Evolutionary conservation across 495 filamentous ascomycete species (phyloP).

Genomic region (Xylaria scruposa): DNA sequence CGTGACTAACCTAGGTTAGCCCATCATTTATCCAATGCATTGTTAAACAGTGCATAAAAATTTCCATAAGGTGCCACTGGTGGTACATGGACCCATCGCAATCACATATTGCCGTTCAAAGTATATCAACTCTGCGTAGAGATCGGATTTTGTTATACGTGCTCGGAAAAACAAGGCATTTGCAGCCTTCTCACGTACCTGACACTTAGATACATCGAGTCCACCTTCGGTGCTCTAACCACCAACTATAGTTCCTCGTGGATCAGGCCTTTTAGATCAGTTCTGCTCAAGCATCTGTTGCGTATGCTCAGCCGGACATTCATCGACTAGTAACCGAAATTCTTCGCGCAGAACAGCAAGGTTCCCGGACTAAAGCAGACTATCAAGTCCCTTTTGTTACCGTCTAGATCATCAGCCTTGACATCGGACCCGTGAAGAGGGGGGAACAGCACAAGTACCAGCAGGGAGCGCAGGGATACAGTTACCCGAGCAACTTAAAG

Average conservation of each 20-base stretch:
- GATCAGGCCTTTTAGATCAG: background rate
- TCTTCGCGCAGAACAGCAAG: background rate
- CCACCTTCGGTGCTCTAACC: too few species aligned
- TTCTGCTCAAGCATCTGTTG: background rate
- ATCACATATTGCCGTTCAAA: background rate
- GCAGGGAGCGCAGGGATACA: background rate
- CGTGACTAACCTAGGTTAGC: background rate
- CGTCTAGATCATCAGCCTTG: background rate
- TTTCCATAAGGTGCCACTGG: slow-evolving; percentile 3
- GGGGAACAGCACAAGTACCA: background rate
- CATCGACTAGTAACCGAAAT: background rate
- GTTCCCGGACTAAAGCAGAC: background rate
- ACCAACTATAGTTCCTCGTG: background rate
- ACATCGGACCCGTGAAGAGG: background rate
- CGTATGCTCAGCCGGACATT: background rate
- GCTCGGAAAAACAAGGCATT: background rate
- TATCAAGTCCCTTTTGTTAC: background rate
- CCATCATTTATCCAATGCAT: background rate
- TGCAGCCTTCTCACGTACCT: background rate
- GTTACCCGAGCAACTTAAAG: background rate
- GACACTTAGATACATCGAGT: slow-evolving; percentile 1
- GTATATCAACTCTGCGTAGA: background rate
- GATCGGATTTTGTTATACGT: background rate
- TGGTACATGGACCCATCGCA: background rate
- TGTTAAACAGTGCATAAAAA: slow-evolving; percentile 15